A percentile compares a stretch with the other conserved stretches of the same genome.
Conservation (phyloP, 2,329 filamentous ascomycete genomes). For the Aspergillus sergii region DNA sequence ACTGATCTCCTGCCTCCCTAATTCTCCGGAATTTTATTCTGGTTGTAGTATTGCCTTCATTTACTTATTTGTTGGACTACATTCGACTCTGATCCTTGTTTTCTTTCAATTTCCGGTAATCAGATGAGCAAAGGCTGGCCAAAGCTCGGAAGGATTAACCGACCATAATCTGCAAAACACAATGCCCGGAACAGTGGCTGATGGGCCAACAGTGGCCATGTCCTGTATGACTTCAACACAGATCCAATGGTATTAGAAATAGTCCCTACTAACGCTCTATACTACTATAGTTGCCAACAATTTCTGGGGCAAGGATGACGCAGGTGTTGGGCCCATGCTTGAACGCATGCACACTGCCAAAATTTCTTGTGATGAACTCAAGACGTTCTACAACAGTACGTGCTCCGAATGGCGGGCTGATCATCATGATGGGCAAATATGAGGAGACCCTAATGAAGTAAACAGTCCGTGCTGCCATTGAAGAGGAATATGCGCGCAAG, state of each 20-base stretch:
- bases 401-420: conserved; percentile 1
- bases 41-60: neutral
- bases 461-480: conserved; percentile 82
- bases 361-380: conserved; percentile 90
- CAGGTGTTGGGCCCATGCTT: conserved; percentile 85
- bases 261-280: neutral
- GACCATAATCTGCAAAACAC: conserved; percentile 36
- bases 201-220: conserved; percentile 66
- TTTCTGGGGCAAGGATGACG: conserved; percentile 99
- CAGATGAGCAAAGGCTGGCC: conserved; percentile 41
- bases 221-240: conserved; percentile 58
- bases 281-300: conserved; percentile 81
- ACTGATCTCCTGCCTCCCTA: conserved; percentile 4
- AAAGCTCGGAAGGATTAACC: conserved; percentile 30
- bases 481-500: conserved; percentile 95
- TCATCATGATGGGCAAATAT: neutral
- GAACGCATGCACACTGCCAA: conserved; percentile 95
- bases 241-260: neutral
- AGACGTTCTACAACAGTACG: conserved; percentile 82
- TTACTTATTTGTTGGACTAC: conserved; percentile 7
- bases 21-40: conserved; percentile 5
- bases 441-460: conserved; percentile 14
- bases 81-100: conserved; percentile 9
- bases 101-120: conserved; percentile 18
- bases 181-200: conserved; percentile 64